Evolutionary conservation across 176 grass and related monocot species (phyloP).

Genomic region (Eleusine indica): DNA sequence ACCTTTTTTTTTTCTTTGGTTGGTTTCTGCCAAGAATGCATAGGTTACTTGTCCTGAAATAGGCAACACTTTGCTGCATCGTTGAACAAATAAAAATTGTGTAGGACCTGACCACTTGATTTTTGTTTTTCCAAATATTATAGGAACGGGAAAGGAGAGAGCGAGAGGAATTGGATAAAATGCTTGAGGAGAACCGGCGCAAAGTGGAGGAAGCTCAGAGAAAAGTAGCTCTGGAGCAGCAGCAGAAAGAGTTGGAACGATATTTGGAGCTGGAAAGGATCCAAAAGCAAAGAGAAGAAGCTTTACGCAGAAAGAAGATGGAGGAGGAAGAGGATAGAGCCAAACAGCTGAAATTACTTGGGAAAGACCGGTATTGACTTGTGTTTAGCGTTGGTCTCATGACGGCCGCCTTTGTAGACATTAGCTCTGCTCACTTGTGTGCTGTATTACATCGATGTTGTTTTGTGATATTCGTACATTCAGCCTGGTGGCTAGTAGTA

Average conservation of each 20-base stretch:
- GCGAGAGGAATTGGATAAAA: constrained; percentile 90
- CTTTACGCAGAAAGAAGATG: constrained; percentile 78
- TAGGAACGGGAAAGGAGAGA: constrained; percentile 92
- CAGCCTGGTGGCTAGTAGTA: not conserved
- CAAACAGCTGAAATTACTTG: constrained; percentile 69
- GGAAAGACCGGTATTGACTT: constrained; percentile 46
- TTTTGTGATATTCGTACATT: constrained; percentile 9
- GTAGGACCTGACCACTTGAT: not conserved
- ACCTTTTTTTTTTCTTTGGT: not conserved
- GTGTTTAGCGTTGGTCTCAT: not conserved
- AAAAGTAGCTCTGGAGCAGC: constrained; percentile 72
- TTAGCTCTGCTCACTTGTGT: not conserved
- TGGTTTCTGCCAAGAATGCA: not conserved
- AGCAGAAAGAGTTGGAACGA: constrained; percentile 86
- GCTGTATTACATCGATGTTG: not conserved
- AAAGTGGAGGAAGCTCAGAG: constrained; percentile 92
- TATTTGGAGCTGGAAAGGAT: constrained; percentile 84
- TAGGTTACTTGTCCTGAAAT: not conserved
- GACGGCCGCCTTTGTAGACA: not conserved
- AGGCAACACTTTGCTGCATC: not conserved
- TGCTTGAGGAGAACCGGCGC: constrained; percentile 82
- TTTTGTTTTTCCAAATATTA: constrained; percentile 14
- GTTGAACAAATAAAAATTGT: not conserved
- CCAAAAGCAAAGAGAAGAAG: constrained; percentile 90
- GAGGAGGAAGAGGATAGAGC: constrained; percentile 84